These are phyloP conservation scores for Nothophytophthora sp. DNA, from an alignment of 352 stramenopile genomes.

Conservation along the genomic window DNA sequence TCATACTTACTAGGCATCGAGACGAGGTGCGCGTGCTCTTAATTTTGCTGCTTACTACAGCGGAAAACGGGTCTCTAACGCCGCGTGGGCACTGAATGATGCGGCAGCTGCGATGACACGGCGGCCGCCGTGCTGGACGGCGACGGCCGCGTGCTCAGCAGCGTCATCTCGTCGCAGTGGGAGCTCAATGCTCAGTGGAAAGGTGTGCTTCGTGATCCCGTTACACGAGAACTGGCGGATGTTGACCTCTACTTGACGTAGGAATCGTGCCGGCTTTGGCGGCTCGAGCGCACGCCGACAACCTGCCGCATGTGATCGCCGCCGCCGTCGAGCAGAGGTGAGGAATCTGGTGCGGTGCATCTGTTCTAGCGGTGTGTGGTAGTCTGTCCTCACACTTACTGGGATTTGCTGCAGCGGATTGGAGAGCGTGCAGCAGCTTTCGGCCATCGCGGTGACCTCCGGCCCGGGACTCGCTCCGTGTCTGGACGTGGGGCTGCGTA, in stretches of 20 bases:
- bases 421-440: conserved; percentile 78
- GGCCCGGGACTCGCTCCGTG: conserved; percentile 97
- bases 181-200: conserved; percentile 87
- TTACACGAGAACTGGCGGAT: no score
- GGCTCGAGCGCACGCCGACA: conserved; percentile 92
- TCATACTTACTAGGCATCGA: conserved; percentile 95
- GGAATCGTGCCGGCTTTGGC: conserved; percentile 97
- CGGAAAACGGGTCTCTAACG: conserved; percentile 23
- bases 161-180: conserved; percentile 94
- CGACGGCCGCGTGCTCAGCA: conserved; percentile 92
- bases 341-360: neutral
- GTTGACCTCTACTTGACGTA: conserved; percentile 23
- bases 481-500: conserved; percentile 93
- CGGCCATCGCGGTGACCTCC: conserved; percentile 96
- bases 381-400: no score
- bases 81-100: conserved; percentile 9
- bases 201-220: conserved; percentile 29
- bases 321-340: conserved; percentile 90
- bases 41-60: neutral
- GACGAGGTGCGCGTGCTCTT: conserved; percentile 53
- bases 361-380: no score
- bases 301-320: conserved; percentile 94
- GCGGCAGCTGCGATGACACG: conserved; percentile 93
- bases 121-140: conserved; percentile 88
- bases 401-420: conserved; percentile 46